These are phyloP conservation scores for Xeromyces bisporus DNA, from an alignment of 495 filamentous ascomycete species.

Conservation along the genomic window DNA sequence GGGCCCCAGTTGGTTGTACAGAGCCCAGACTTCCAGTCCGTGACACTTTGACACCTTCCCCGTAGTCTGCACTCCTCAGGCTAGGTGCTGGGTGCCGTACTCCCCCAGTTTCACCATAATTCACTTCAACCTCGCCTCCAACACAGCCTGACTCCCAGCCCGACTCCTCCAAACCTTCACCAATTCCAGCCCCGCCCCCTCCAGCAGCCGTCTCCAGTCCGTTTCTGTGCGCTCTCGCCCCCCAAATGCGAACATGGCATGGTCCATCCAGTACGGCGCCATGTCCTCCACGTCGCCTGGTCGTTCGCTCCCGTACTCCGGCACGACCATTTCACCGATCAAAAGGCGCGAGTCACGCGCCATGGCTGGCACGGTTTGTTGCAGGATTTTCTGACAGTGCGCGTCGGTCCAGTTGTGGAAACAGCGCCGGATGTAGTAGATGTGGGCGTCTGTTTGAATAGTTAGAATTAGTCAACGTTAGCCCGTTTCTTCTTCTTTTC, in stretches of 20 bases:
- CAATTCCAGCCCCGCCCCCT: conserved; percentile 3
- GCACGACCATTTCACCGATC: conserved; percentile 30
- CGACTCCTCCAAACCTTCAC: conserved; percentile 4
- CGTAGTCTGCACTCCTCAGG: no score
- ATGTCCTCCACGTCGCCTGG: conserved; percentile 5
- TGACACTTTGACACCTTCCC: no score
- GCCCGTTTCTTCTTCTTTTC: neutral
- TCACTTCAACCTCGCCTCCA: conserved; percentile 3
- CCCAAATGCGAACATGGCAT: conserved; percentile 6
- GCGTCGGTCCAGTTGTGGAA: conserved; percentile 28
- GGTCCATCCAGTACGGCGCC: conserved; percentile 6
- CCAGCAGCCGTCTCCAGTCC: conserved; percentile 3
- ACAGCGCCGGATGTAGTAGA: conserved; percentile 28
- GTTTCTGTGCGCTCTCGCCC: conserved; percentile 4
- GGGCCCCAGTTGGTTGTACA: no score
- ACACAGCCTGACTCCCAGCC: conserved; percentile 4
- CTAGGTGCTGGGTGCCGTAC: no score
- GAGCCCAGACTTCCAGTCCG: no score
- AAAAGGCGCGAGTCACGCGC: conserved; percentile 21
- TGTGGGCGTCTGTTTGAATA: conserved; percentile 17
- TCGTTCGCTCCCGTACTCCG: conserved; percentile 5
- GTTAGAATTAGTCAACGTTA: neutral
- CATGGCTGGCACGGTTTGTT: conserved; percentile 18
- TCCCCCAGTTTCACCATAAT: no score
- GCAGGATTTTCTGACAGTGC: conserved; percentile 20